phyloP scores from a whole-genome alignment of 2,329 filamentous ascomycete genomes.

The Cytospora paraplurivora region DNA sequence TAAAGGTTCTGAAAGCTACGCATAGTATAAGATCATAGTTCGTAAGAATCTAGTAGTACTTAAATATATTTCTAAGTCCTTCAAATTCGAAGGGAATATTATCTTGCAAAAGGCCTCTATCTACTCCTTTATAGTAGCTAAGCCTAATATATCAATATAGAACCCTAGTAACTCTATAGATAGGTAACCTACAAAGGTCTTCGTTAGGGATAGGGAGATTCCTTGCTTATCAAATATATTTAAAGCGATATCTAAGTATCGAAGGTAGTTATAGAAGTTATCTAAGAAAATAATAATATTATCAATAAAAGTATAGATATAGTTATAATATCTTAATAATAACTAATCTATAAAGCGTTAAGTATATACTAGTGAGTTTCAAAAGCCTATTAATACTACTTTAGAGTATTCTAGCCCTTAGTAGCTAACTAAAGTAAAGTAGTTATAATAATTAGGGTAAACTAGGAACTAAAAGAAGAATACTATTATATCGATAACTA shows the following conservation, averaged over 20 bases:
- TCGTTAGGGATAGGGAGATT: not conserved
- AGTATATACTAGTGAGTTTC: not conserved
- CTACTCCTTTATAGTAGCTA: not conserved
- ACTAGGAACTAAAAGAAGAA: conserved; percentile 13
- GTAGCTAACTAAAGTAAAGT: conserved; percentile 9
- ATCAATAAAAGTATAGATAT: conserved; percentile 2
- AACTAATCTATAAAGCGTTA: conserved; percentile 4
- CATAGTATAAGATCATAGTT: conserved; percentile 8
- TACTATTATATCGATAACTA: not conserved
- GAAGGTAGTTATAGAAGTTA: not conserved
- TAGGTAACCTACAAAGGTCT: not conserved
- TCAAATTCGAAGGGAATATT: not conserved
- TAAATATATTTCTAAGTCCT: conserved; percentile 10
- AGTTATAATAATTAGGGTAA: not conserved
- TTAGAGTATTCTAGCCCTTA: not conserved
- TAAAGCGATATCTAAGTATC: not conserved
- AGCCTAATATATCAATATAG: not conserved
- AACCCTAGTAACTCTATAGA: not conserved
- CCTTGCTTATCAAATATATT: not conserved
- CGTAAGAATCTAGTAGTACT: not conserved
- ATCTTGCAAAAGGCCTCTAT: conserved; percentile 6
- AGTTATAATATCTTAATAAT: not conserved
- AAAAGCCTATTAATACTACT: not conserved
- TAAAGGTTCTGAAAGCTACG: not conserved
- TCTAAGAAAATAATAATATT: conserved; percentile 12